Conservation (phyloP, 148 eudicot genomes). For the Euryodendron excelsum region DNA sequence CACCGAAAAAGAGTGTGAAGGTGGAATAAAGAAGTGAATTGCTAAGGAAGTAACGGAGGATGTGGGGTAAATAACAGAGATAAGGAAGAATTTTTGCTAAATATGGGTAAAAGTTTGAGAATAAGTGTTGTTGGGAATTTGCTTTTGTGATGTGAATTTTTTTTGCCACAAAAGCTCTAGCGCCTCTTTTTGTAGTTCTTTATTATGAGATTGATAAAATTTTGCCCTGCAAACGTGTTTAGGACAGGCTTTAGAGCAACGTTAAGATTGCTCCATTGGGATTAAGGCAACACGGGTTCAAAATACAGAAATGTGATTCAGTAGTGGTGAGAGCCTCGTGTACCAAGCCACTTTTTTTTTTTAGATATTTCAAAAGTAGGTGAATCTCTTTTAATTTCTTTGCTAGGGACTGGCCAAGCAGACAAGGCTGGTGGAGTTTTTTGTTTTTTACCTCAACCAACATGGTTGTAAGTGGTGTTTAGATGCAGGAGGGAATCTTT, state of each 20-base stretch:
- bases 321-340: too few species aligned
- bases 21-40: constrained; percentile 46
- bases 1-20: neutral
- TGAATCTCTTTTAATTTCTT: constrained; percentile 10
- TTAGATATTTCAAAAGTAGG: neutral
- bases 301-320: too few species aligned
- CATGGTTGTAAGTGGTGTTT: neutral
- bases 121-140: constrained; percentile 43
- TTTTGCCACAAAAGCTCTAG: constrained; percentile 23
- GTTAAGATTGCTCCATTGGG: too few species aligned
- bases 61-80: constrained; percentile 19
- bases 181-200: constrained; percentile 22
- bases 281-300: too few species aligned
- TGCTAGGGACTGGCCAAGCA: neutral
- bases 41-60: constrained; percentile 30
- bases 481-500: neutral
- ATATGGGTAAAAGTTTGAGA: constrained; percentile 43
- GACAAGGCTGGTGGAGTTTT: neutral
- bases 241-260: too few species aligned
- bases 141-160: constrained; percentile 23
- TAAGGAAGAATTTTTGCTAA: constrained; percentile 41
- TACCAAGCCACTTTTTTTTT: too few species aligned
- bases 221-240: neutral
- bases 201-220: neutral
- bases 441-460: neutral